phyloP scores from a whole-genome alignment of 305 asterid species.

The Withania somnifera region DNA sequence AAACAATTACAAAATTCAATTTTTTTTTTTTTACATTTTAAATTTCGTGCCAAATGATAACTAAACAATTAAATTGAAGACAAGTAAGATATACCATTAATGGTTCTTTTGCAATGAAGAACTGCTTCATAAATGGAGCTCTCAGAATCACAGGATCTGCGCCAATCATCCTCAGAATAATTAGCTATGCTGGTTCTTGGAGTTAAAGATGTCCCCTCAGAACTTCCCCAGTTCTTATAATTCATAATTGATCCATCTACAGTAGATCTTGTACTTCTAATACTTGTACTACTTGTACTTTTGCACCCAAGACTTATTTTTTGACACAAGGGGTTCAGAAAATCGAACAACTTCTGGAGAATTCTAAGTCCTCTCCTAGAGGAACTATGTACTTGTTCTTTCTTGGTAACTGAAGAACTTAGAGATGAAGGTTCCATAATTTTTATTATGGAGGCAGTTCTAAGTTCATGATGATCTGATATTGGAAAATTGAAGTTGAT shows the following conservation, averaged over 20 bases:
- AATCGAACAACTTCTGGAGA: slow-evolving; percentile 34
- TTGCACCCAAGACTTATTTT: slow-evolving; percentile 18
- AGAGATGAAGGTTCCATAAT: neutral
- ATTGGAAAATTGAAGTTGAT: slow-evolving; percentile 45
- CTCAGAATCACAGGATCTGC: slow-evolving; percentile 76
- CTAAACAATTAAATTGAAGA: too few species aligned
- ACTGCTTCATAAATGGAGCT: slow-evolving; percentile 76
- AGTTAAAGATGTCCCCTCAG: slow-evolving; percentile 23
- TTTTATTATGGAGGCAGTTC: neutral
- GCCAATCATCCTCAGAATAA: slow-evolving; percentile 44
- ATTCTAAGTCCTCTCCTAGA: slow-evolving; percentile 6
- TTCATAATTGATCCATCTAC: neutral
- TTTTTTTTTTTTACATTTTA: too few species aligned
- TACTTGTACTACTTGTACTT: slow-evolving; percentile 4
- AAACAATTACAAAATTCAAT: too few species aligned
- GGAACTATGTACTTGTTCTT: slow-evolving; percentile 11
- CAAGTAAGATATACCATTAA: slow-evolving; percentile 23
- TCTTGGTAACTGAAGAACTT: neutral
- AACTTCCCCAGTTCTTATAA: slow-evolving; percentile 7
- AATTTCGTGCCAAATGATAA: too few species aligned
- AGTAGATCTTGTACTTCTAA: neutral
- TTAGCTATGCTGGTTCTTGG: slow-evolving; percentile 45
- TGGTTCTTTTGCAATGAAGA: slow-evolving; percentile 77
- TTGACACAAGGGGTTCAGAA: slow-evolving; percentile 32
- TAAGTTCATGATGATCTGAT: slow-evolving; percentile 10